Evolutionary conservation across 2,329 filamentous ascomycete genomes (phyloP).

Genomic region (Arthroderma sp.): DNA sequence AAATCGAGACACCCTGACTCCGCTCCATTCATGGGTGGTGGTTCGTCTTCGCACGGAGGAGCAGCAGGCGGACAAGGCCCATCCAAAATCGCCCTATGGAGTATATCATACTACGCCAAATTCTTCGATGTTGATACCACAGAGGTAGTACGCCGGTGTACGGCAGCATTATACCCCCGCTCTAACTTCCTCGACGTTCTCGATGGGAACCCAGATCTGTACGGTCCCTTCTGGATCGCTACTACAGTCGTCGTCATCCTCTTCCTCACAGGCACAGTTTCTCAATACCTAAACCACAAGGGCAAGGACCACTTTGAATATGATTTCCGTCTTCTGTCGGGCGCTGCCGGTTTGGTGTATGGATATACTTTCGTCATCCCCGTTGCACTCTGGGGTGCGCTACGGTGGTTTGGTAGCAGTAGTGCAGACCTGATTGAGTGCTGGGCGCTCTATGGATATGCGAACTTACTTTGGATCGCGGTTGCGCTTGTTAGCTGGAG

Average conservation of each 20-base stretch:
- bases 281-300: conserved; percentile 64
- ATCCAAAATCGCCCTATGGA: conserved; percentile 84
- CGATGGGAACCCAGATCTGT: conserved; percentile 91
- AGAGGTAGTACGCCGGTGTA: conserved; percentile 75
- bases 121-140: conserved; percentile 97
- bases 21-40: conserved; percentile 37
- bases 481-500: conserved; percentile 89
- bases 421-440: conserved; percentile 88
- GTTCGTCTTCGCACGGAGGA: conserved; percentile 28
- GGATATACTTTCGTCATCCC: conserved; percentile 87
- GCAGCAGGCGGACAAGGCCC: conserved; percentile 28
- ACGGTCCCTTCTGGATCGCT: conserved; percentile 97
- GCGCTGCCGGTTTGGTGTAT: conserved; percentile 83
- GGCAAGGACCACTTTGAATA: conserved; percentile 66
- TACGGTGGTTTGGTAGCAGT: conserved; percentile 88
- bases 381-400: conserved; percentile 67
- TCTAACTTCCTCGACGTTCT: conserved; percentile 94
- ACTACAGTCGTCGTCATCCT: conserved; percentile 93
- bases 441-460: conserved; percentile 90
- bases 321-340: conserved; percentile 79
- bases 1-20: conserved; percentile 36
- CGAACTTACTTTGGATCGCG: conserved; percentile 93
- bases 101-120: conserved; percentile 83
- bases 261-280: conserved; percentile 90
- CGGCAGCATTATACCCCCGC: conserved; percentile 76